Base-by-base conservation (phyloP, 1,139 yeast species). In the Blastobotrys petasosporus region DNA sequence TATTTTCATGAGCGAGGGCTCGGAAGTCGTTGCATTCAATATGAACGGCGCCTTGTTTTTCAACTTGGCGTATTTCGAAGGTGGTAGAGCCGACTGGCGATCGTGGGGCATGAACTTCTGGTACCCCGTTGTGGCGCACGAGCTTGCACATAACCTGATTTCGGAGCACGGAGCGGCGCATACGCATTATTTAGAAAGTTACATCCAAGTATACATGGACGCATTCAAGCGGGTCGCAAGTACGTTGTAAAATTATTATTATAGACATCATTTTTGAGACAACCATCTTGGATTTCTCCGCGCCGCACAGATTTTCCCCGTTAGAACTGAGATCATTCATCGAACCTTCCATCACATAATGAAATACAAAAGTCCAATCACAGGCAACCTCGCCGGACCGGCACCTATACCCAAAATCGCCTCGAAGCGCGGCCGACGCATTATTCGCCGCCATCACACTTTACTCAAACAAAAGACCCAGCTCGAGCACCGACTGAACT, bases 51-150 rank as follows among this genome's bases (percentile, higher is more conserved):
- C 70, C 38, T 47, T 69, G 39, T 69, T 69, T 48, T 68, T 68
- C 61, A 69, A 69, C 45, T 52, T 68, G 38, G 50, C 57, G 4
- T 66, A 56, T 57, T 58, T 55, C 49, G 51, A 28, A 48, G 45
- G 46, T 49, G 42, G 54, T 43, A 34, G 49, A 37, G 41, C 48
- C 2, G 25, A 53, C 28, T 42, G 46, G 25, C 41, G 54, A 17
- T 16, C 34, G 23, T 42, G 48, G 13, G 54, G 63, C 10, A 43
- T 63, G 40, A 63, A 65, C 45, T 68, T 56, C 51, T 69, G 73
- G 70, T 69, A 56, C 44, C 64, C 70, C 1, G 61, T 68, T 5
- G 54, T 65, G 47, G 71, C 73, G 1, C 73, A 69, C 44, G 73
- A 69, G 48, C 51, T 69, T 43, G 73, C 73, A 2, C 73, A 69